These are phyloP conservation scores for Dryadomyces quercivorus DNA, from an alignment of 2,329 filamentous ascomycete species.

Conservation along the genomic window DNA sequence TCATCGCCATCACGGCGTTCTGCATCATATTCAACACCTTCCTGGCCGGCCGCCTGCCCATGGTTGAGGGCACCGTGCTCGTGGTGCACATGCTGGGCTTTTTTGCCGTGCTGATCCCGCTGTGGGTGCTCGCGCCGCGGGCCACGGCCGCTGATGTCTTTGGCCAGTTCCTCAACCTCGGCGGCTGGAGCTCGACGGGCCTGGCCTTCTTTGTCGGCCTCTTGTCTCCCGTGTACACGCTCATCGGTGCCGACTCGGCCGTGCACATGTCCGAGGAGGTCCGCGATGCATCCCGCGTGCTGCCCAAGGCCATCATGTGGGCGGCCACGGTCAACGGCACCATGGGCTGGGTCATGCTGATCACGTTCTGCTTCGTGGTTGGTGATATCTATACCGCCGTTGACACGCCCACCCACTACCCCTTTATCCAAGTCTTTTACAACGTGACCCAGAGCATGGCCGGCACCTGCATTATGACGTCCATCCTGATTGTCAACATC, in stretches of 20 bases:
- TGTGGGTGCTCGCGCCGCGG: constrained; percentile 16
- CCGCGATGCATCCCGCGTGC: constrained; percentile 19
- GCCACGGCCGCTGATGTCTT: constrained; percentile 24
- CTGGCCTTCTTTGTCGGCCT: constrained; percentile 34
- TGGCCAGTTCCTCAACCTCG: constrained; percentile 31
- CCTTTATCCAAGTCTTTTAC: constrained; percentile 47
- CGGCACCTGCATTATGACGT: constrained; percentile 36
- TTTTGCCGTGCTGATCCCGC: constrained; percentile 16
- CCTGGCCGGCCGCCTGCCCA: constrained; percentile 30
- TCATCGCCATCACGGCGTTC: constrained; percentile 32
- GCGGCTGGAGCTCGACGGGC: constrained; percentile 31
- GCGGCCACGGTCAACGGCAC: constrained; percentile 21
- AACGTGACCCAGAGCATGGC: constrained; percentile 34
- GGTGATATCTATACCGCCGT: constrained; percentile 15
- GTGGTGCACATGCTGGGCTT: constrained; percentile 37
- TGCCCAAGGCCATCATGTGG: constrained; percentile 26
- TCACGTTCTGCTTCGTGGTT: constrained; percentile 25
- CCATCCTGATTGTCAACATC: constrained; percentile 35
- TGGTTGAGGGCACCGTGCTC: constrained; percentile 37
- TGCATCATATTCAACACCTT: constrained; percentile 38
- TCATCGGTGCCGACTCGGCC: constrained; percentile 23
- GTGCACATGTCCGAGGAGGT: constrained; percentile 28
- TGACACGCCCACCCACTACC: constrained; percentile 33
- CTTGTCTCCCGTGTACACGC: constrained; percentile 25
- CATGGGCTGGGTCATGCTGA: constrained; percentile 24